Conservation (phyloP, 1,284 basidiomycete genomes). For the Sporisorium reilianum region DNA sequence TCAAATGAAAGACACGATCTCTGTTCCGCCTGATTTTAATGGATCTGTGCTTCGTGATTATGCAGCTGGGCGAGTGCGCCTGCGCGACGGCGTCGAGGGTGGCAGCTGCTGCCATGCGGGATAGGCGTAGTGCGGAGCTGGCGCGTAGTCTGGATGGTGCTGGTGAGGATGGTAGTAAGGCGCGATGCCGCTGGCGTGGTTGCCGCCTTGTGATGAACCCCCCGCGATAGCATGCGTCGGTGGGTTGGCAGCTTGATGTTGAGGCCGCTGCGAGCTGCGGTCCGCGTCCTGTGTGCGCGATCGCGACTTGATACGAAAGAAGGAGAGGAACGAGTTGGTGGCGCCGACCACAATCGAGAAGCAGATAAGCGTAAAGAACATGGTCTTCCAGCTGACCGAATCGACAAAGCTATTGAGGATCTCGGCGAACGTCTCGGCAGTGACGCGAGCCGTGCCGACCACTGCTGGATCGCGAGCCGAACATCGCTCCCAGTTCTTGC, state of each 20-base stretch:
- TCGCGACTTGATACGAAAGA: constrained; percentile 60
- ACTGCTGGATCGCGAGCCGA: constrained; percentile 93
- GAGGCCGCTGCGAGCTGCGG: constrained; percentile 7
- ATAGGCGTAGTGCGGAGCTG: constrained; percentile 22
- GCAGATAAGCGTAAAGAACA: constrained; percentile 72
- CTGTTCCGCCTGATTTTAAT: neutral
- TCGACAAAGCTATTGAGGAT: constrained; percentile 97
- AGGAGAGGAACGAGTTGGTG: constrained; percentile 65
- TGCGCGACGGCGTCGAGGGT: constrained; percentile 32
- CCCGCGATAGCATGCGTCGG: constrained; percentile 8
- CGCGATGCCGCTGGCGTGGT: constrained; percentile 20
- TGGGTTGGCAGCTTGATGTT: constrained; percentile 6
- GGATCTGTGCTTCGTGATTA: neutral
- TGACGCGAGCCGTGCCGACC: constrained; percentile 87
- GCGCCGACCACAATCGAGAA: constrained; percentile 64
- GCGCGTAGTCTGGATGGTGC: constrained; percentile 20
- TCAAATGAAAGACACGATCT: neutral
- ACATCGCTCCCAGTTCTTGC: constrained; percentile 84
- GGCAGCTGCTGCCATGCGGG: constrained; percentile 35
- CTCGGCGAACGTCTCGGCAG: constrained; percentile 93
- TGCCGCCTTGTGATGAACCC: neutral
- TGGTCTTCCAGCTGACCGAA: constrained; percentile 94
- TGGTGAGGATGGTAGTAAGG: constrained; percentile 26
- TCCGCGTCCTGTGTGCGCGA: constrained; percentile 16
- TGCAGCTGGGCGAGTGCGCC: constrained; percentile 15